phyloP scores from a whole-genome alignment of 2,329 filamentous ascomycete genomes.

The Rugonectria rugulosa region DNA sequence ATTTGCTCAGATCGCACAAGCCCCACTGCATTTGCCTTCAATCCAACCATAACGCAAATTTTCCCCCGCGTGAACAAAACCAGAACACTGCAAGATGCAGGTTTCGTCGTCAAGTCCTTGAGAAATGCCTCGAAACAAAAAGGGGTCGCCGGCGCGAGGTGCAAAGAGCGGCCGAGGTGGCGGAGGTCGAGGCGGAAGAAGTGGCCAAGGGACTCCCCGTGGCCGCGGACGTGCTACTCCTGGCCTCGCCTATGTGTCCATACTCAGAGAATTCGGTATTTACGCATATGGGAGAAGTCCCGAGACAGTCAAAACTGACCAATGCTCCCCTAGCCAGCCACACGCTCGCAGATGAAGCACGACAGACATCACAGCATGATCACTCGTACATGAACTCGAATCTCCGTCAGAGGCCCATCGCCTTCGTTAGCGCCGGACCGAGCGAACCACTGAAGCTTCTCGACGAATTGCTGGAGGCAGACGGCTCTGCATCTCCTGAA shows the following conservation, averaged over 20 bases:
- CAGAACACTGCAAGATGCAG: constrained; percentile 21
- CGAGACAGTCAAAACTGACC: constrained; percentile 4
- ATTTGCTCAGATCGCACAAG: neutral
- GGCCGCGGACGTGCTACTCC: constrained; percentile 20
- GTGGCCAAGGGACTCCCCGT: constrained; percentile 21
- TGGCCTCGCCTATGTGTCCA: constrained; percentile 9
- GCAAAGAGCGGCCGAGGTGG: constrained; percentile 29
- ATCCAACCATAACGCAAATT: neutral
- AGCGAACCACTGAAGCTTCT: constrained; percentile 57
- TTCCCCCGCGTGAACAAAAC: neutral
- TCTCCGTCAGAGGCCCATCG: constrained; percentile 58
- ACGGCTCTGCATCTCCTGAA: neutral
- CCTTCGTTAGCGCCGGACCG: constrained; percentile 61
- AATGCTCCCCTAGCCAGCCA: constrained; percentile 33
- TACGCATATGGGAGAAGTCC: neutral
- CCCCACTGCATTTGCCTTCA: neutral
- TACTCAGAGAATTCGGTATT: constrained; percentile 27
- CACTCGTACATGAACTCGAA: constrained; percentile 47
- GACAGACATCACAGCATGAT: constrained; percentile 56
- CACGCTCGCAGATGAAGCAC: constrained; percentile 55
- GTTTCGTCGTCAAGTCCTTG: neutral
- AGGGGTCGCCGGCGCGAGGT: constrained; percentile 29
- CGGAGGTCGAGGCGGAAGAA: constrained; percentile 26
- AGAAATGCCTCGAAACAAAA: constrained; percentile 38
- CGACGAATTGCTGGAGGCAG: constrained; percentile 37